phyloP scores from a whole-genome alignment of 1,284 basidiomycete genomes.

The Bondarzewia mesenterica region DNA sequence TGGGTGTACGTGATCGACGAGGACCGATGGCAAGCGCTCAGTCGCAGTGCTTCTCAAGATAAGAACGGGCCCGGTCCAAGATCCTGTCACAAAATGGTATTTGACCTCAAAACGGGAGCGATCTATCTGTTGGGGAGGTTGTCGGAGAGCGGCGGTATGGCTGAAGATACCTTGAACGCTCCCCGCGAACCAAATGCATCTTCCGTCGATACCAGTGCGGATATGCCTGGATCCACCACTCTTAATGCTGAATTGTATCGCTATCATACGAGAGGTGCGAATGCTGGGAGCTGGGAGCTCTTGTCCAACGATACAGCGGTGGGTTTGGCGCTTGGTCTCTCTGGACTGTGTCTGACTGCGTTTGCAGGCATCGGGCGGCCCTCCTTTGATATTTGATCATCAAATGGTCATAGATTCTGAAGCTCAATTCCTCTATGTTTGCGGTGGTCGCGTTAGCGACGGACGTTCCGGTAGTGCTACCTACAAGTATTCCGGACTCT shows the following conservation, averaged over 20 bases:
- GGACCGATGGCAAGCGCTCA: constrained; percentile 60
- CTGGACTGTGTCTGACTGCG: neutral
- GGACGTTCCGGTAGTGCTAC: constrained; percentile 45
- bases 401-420: constrained; percentile 75
- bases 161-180: constrained; percentile 20
- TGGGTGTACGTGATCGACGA: constrained; percentile 65
- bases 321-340: neutral
- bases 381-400: constrained; percentile 73
- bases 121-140: constrained; percentile 69
- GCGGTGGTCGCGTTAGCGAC: constrained; percentile 69
- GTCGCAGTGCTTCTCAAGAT: constrained; percentile 45
- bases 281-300: constrained; percentile 60
- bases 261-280: constrained; percentile 54
- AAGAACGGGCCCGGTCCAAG: constrained; percentile 62
- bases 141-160: constrained; percentile 36
- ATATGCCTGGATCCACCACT: constrained; percentile 6
- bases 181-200: neutral
- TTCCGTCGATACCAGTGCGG: neutral
- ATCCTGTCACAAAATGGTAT: constrained; percentile 80
- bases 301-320: constrained; percentile 58
- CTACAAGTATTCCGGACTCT: constrained; percentile 67
- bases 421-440: constrained; percentile 67
- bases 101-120: constrained; percentile 59
- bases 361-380: constrained; percentile 52
- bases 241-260: constrained; percentile 52